Conservation (phyloP, 1,139 yeast genomes). For the Yamadazyma aaseri region DNA sequence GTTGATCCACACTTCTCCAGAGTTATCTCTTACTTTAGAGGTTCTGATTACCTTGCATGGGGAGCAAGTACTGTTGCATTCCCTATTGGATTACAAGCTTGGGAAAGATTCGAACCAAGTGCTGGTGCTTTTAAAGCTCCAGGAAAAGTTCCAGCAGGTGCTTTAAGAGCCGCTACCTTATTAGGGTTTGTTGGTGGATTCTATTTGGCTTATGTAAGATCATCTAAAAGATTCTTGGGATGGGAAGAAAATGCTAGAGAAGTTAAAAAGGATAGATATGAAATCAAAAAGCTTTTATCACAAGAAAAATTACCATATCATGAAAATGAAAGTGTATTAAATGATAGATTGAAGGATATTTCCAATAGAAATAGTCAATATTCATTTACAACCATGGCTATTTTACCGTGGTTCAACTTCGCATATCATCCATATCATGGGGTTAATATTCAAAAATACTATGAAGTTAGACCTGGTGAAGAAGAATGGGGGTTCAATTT, state of each 20-base stretch:
- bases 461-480: slow-evolving; percentile 60
- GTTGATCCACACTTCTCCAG: slow-evolving; percentile 75
- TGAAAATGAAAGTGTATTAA: slow-evolving; percentile 56
- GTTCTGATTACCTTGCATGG: slow-evolving; percentile 65
- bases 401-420: slow-evolving; percentile 82
- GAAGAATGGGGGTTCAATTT: slow-evolving; percentile 46
- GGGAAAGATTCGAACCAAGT: slow-evolving; percentile 65
- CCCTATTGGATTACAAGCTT: slow-evolving; percentile 58
- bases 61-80: slow-evolving; percentile 62
- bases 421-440: slow-evolving; percentile 86
- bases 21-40: slow-evolving; percentile 72
- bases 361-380: slow-evolving; percentile 81
- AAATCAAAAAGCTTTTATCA: slow-evolving; percentile 65
- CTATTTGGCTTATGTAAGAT: slow-evolving; percentile 61
- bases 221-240: slow-evolving; percentile 77
- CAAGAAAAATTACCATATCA: slow-evolving; percentile 67
- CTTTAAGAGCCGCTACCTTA: slow-evolving; percentile 58
- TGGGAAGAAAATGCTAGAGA: slow-evolving; percentile 73
- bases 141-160: slow-evolving; percentile 51
- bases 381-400: slow-evolving; percentile 58
- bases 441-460: slow-evolving; percentile 66
- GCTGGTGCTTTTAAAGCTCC: slow-evolving; percentile 60
- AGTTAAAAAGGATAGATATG: slow-evolving; percentile 70
- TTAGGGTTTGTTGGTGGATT: slow-evolving; percentile 75
- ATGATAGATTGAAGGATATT: slow-evolving; percentile 71